Evolutionary conservation across 2,329 filamentous ascomycete genomes (phyloP), one percentile per base, ranked within the genome.

Genomic region (Fusarium nygamai): DNA sequence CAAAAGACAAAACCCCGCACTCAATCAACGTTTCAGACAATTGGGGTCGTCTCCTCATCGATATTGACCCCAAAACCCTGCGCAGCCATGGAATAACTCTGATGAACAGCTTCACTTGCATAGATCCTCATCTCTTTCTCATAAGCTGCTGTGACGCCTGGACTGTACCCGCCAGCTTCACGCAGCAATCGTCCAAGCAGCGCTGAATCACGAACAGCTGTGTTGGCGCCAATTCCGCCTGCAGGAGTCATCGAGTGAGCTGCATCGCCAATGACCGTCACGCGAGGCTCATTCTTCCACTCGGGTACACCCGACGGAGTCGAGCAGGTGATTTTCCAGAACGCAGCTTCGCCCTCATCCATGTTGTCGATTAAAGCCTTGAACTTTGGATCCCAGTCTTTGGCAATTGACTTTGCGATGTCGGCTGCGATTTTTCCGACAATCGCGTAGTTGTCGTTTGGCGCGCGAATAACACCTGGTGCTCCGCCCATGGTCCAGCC

Each of bases 311-410:
- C 89, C 2, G 83, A 83, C 0, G 90, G 90, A 1, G 85, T 86
- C 1, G 89, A 91, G 72, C 89, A 92, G 5, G 90, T 91, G 54
- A 92, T 91, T 75, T 91, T 92, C 89, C 89, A 92, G 72, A 92
- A 92, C 0, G 90, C 90, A 0, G 90, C 88, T 71, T 92, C 88
- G 0, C 80, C 71, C 63, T 86, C 87, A 10, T 82, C 78, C 88
- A 91, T 91, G 41, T 90, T 75, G 11, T 91, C 88, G 67, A 92
- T 88, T 1, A 92, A 80, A 3, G 89, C 85, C 77, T 84, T 86
- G 51, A 92, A 80, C 6, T 86, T 84, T 19, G 87, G 83, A 76
- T 91, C 84, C 90, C 90, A 92, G 39, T 87, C 78, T 22, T 81
- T 78, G 1, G 88, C 87, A 2, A 92, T 79, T 2, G 80, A 76